A percentile compares a stretch with the other conserved stretches of the same genome.
Evolutionary conservation across 805 yeast species (phyloP).

Genomic region (Metschnikowia kofuensis): DNA sequence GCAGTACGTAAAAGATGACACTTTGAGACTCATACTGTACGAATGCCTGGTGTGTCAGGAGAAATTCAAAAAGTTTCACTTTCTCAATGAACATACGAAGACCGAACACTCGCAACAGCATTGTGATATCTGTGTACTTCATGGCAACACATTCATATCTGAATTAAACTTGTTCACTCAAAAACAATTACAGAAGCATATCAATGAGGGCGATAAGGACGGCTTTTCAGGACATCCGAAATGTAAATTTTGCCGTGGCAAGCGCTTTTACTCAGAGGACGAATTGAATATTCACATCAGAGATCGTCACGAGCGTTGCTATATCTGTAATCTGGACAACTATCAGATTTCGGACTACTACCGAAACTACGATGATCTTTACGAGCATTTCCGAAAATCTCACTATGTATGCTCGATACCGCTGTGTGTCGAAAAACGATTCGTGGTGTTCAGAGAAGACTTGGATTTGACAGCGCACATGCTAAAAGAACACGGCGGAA

Average conservation of each 20-base stretch:
- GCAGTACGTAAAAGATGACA: slow-evolving; percentile 42
- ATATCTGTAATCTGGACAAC: slow-evolving; percentile 72
- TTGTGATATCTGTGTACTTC: slow-evolving; percentile 76
- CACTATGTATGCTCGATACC: slow-evolving; percentile 81
- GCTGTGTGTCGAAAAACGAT: slow-evolving; percentile 79
- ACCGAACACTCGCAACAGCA: slow-evolving; percentile 58
- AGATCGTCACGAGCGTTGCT: slow-evolving; percentile 83
- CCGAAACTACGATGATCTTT: slow-evolving; percentile 69
- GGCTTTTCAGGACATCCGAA: slow-evolving; percentile 89
- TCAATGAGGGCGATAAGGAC: slow-evolving; percentile 62
- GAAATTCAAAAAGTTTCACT: slow-evolving; percentile 49
- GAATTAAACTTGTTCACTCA: slow-evolving; percentile 65
- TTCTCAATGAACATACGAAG: slow-evolving; percentile 62
- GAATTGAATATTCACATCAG: slow-evolving; percentile 81
- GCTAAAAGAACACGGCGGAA: slow-evolving; percentile 72
- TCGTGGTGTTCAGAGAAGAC: slow-evolving; percentile 87
- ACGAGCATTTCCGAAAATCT: slow-evolving; percentile 65
- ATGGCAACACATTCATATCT: slow-evolving; percentile 70
- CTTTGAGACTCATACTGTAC: slow-evolving; percentile 50
- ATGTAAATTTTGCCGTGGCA: slow-evolving; percentile 75
- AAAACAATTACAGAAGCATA: slow-evolving; percentile 67
- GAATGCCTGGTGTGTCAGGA: slow-evolving; percentile 54
- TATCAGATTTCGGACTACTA: slow-evolving; percentile 66
- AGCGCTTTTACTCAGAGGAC: slow-evolving; percentile 82
- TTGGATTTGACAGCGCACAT: slow-evolving; percentile 86